These are phyloP conservation scores for Paecilomyces formosus DNA, from an alignment of 2,329 filamentous ascomycete genomes.

Conservation along the genomic window DNA sequence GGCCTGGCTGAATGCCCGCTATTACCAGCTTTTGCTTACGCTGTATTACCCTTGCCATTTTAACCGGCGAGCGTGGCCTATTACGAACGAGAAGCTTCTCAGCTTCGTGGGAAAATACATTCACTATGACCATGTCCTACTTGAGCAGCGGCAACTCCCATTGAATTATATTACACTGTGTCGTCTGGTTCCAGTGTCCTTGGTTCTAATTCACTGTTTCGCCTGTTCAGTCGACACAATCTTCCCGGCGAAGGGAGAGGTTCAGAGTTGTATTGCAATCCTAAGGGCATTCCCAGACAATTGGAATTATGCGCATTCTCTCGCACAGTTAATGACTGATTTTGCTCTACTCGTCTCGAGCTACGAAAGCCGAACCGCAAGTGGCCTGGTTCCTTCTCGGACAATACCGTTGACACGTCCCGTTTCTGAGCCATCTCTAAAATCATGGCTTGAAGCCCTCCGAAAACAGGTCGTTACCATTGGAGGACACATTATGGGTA, in stretches of 20 bases:
- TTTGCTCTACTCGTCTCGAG: background rate
- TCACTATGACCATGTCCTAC: slow-evolving; percentile 34
- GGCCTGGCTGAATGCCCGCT: slow-evolving; percentile 38
- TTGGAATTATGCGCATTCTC: background rate
- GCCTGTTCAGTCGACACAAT: background rate
- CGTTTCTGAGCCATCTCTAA: background rate
- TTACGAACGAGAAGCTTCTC: slow-evolving; percentile 8
- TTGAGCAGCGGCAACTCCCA: slow-evolving; percentile 38
- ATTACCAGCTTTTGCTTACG: slow-evolving; percentile 39
- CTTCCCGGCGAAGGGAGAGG: background rate
- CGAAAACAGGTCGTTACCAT: background rate
- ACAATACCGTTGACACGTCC: background rate
- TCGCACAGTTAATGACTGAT: background rate
- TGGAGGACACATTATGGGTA: background rate
- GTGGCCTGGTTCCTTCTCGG: background rate
- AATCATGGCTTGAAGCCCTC: background rate
- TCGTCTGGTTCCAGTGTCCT: slow-evolving; percentile 10
- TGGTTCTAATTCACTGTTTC: background rate
- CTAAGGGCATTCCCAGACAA: background rate
- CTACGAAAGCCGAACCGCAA: background rate
- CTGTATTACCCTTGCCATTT: slow-evolving; percentile 39
- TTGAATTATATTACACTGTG: slow-evolving; percentile 38
- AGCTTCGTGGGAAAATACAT: slow-evolving; percentile 34
- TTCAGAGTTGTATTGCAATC: background rate
- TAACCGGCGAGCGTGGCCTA: slow-evolving; percentile 14